Percentiles rank a stretch among this genome's conserved stretches.
Conservation (phyloP, 75 land plant species). For the Larix kaempferi region DNA sequence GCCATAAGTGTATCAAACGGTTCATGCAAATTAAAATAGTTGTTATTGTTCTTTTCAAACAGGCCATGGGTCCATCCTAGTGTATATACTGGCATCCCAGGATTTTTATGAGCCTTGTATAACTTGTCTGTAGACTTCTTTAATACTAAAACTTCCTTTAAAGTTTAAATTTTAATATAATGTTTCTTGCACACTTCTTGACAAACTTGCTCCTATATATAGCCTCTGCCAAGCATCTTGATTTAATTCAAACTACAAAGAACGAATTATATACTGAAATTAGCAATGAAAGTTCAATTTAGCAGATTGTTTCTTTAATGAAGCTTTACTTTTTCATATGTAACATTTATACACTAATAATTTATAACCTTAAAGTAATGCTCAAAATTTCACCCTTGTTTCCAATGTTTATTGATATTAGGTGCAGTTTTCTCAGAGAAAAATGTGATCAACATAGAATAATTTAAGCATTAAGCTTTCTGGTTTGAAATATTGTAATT, state of each 20-base stretch:
- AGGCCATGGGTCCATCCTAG: no score
- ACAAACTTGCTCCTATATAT: not conserved
- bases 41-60: no score
- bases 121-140: not conserved
- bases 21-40: no score
- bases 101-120: no score
- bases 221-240: not conserved
- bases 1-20: no score
- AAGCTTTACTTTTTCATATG: not conserved
- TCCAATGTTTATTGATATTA: not conserved
- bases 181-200: not conserved
- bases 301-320: not conserved
- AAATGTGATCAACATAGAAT: not conserved
- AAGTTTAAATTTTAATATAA: not conserved
- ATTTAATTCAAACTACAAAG: not conserved
- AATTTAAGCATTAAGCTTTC: not conserved
- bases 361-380: not conserved
- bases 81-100: no score
- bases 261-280: not conserved
- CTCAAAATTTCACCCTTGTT: not conserved
- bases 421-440: not conserved
- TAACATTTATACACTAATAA: not conserved
- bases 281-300: not conserved
- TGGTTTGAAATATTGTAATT: conserved; percentile 4
- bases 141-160: not conserved